Base-by-base conservation (phyloP, 305 asterid genomes). In the Caryopteris hybrid region DNA sequence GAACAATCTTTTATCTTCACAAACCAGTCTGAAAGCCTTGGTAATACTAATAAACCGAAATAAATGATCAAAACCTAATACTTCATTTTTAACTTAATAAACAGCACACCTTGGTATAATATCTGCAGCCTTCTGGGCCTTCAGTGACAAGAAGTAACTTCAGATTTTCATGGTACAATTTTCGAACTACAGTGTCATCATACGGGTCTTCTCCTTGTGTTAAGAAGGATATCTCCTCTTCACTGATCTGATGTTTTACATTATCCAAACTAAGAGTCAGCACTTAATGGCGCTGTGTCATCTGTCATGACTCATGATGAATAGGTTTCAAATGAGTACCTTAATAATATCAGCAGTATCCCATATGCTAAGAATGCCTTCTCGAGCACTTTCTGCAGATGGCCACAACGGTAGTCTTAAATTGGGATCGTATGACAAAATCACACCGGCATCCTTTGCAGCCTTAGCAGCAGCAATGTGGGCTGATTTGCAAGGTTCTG, bases 331-430 rank as follows among this genome's bases (percentile, higher is more conserved):
- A 21, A 23, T 5, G 36, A 79, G 65, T 74, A 95, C 99, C 97
- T 94, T 94, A 63, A 91, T 94, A 33, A 94, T 79, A 67, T 95
- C 99, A 64, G 97, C 98, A 60, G 84, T 82, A 7, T 91, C 87
- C 98, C 99, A 95, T 73, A 89, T 89, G 84, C 98, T 89, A 71
- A 91, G 83, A 72, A 95, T 95, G 74, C 99, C 99, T 85, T 94
- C 89, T 78, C 99, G 79, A 23, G 99, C 98, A 83, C 86, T 88
- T 25, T 91, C 91, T 39, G 94, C 94, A 57, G 98, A 94, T 16
- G 95, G 86, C 99, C 99, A 94, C 72, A 94, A 73, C 1, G 99
- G 99, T 68, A 95, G 97, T 85, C 99, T 83, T 78, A 95, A 78
- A 80, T 95, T 95, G 48, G 99, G 98, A 78, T 95, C 99, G 63